A percentile compares a stretch with the other conserved stretches of the same genome.
Evolutionary conservation across 1,284 basidiomycete genomes (phyloP).

Genomic region (Rhodotorula sp.): DNA sequence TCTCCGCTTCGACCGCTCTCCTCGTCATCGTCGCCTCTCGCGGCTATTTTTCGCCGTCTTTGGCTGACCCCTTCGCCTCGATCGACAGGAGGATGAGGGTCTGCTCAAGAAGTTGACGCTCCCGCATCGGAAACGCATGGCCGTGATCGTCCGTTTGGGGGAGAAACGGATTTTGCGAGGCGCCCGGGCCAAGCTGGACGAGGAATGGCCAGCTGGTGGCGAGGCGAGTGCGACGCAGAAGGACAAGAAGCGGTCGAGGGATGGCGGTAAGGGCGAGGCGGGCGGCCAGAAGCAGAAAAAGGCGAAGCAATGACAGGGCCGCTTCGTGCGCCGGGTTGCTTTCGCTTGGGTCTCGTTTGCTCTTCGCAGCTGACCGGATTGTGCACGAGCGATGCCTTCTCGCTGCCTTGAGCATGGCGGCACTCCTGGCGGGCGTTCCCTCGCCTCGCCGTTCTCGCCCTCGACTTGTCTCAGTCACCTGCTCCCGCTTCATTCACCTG

Average conservation of each 20-base stretch:
- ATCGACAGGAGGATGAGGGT: slow-evolving; percentile 57
- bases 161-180: slow-evolving; percentile 68
- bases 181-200: slow-evolving; percentile 24
- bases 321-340: background rate
- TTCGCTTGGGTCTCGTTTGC: background rate
- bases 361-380: too few relatives aligned
- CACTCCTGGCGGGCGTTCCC: too few relatives aligned
- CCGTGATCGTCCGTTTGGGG: slow-evolving; percentile 70
- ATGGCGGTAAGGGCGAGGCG: background rate
- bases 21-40: slow-evolving; percentile 12
- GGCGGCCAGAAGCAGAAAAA: slow-evolving; percentile 3
- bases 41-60: background rate
- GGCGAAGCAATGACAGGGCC: background rate
- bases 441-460: too few relatives aligned
- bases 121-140: slow-evolving; percentile 58
- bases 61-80: background rate
- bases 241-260: slow-evolving; percentile 17
- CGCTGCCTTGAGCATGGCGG: too few relatives aligned
- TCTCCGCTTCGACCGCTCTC: background rate
- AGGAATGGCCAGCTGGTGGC: slow-evolving; percentile 6
- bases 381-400: background rate
- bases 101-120: slow-evolving; percentile 48
- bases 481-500: too few relatives aligned
- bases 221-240: background rate
- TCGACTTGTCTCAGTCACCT: too few relatives aligned